Conservation (phyloP, 1,139 yeast species). For the Debaryomyces psychrophilus region DNA sequence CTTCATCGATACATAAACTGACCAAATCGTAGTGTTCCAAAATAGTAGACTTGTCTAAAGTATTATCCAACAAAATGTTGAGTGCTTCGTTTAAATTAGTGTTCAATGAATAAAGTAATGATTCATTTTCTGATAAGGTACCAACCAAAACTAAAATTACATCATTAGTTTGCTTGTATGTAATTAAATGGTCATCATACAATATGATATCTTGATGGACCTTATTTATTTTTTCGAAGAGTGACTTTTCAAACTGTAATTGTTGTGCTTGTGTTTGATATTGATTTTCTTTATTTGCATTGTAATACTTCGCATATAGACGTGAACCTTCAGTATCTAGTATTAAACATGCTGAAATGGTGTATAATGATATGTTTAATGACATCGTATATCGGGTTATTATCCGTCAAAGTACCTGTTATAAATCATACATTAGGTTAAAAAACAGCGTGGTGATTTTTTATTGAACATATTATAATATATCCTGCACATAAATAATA, state of each 20-base stretch:
- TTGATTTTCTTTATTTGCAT: conserved; percentile 35
- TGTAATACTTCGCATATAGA: conserved; percentile 82
- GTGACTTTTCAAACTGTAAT: conserved; percentile 69
- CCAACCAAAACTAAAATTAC: conserved; percentile 71
- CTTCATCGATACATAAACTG: conserved; percentile 85
- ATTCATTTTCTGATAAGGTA: conserved; percentile 82
- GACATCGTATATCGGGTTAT: conserved; percentile 37
- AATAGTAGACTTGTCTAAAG: conserved; percentile 77
- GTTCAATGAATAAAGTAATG: conserved; percentile 75
- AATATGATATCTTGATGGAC: conserved; percentile 79
- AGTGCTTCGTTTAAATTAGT: conserved; percentile 80
- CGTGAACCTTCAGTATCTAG: conserved; percentile 84
- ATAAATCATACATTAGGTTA: background rate
- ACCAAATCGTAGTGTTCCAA: conserved; percentile 86
- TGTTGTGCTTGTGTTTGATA: conserved; percentile 62
- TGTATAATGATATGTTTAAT: conserved; percentile 69
- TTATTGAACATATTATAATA: conserved; percentile 1
- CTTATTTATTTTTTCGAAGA: conserved; percentile 76
- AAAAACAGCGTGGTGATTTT: conserved; percentile 14
- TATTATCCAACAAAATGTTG: conserved; percentile 72
- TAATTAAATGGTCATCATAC: conserved; percentile 75
- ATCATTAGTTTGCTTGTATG: conserved; percentile 85
- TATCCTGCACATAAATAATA: conserved; percentile 9
- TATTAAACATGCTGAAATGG: conserved; percentile 75
- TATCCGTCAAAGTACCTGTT: background rate